These are phyloP conservation scores for Papiliotrema nemorosa DNA, from an alignment of 1,284 basidiomycete genomes.

Conservation along the genomic window DNA sequence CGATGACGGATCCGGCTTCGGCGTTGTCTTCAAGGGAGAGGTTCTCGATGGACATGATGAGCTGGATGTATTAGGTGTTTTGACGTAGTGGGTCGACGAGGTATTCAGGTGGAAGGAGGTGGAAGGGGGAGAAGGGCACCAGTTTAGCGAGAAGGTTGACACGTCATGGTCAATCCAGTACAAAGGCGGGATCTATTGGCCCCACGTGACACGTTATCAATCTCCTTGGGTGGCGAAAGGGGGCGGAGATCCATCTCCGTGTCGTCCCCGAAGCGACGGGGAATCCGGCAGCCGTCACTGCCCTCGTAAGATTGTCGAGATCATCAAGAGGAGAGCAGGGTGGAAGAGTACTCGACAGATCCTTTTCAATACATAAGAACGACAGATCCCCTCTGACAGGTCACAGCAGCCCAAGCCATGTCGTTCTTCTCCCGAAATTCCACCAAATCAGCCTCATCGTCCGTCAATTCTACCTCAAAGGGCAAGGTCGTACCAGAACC, in stretches of 20 bases:
- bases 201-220: background rate
- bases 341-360: too few species aligned
- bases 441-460: constrained; percentile 28
- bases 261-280: too few species aligned
- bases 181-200: background rate
- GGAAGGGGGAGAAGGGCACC: background rate
- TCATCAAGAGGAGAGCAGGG: too few species aligned
- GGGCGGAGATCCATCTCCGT: too few species aligned
- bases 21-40: constrained; percentile 57
- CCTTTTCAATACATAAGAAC: too few species aligned
- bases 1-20: constrained; percentile 68
- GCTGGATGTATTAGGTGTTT: constrained; percentile 43
- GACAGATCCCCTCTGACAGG: too few species aligned
- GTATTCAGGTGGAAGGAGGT: background rate
- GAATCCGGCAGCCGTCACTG: too few species aligned
- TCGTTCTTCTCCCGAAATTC: constrained; percentile 17
- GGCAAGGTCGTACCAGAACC: constrained; percentile 13
- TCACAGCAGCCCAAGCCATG: constrained; percentile 11
- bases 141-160: background rate
- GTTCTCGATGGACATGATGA: constrained; percentile 58
- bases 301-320: too few species aligned
- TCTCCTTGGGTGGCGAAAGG: too few species aligned
- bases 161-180: background rate
- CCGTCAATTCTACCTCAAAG: constrained; percentile 15
- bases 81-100: background rate